These are phyloP conservation scores for Botrytis cinerea DNA, from an alignment of 2,329 filamentous ascomycete species.

Conservation along the genomic window DNA sequence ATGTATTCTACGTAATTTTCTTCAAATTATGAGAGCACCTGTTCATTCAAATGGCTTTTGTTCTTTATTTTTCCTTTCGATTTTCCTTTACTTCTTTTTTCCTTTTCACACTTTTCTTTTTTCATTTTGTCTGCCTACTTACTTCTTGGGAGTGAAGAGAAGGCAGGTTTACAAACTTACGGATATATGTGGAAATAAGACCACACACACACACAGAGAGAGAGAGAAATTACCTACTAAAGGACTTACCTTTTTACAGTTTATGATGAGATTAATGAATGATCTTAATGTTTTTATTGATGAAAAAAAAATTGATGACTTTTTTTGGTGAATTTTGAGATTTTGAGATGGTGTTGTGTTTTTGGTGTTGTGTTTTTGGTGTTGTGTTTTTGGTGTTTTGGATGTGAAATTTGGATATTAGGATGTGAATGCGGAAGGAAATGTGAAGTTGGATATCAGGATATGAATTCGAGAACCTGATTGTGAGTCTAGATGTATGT, in stretches of 20 bases:
- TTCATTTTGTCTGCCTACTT: neutral
- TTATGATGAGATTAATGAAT: conserved; percentile 24
- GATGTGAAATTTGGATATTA: neutral
- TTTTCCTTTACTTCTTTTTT: neutral
- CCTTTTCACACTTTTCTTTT: neutral
- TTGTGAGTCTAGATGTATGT: too few relatives aligned
- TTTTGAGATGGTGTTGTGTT: neutral
- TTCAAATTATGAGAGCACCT: conserved; percentile 1
- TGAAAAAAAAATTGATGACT: neutral
- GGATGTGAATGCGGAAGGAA: too few relatives aligned
- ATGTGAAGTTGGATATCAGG: too few relatives aligned
- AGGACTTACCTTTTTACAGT: conserved; percentile 3
- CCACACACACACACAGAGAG: neutral
- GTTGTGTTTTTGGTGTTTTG: neutral
- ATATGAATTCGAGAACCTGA: too few relatives aligned
- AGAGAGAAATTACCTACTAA: conserved; percentile 16
- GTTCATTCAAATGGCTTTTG: neutral
- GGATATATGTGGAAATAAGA: conserved; percentile 5
- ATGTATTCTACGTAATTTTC: conserved; percentile 38
- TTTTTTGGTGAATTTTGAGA: neutral
- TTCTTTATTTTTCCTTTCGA: neutral
- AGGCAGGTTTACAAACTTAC: conserved; percentile 5
- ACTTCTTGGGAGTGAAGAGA: neutral
- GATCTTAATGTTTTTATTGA: conserved; percentile 14
- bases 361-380: neutral